Percentiles rank a stretch among this genome's conserved stretches.
phyloP scores from a whole-genome alignment of 441 rosid genomes.

The Croton setiger region DNA sequence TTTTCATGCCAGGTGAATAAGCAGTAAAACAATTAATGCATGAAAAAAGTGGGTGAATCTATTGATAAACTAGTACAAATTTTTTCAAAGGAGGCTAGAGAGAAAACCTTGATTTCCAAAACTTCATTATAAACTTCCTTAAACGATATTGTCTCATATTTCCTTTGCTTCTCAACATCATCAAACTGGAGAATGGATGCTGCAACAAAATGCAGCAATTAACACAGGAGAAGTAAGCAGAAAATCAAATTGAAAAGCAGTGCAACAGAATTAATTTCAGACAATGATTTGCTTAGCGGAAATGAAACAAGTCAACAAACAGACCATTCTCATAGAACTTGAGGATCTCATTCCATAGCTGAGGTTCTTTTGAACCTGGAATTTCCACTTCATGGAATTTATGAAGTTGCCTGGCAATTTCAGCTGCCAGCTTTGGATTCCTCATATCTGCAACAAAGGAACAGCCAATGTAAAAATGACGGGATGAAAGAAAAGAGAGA shows the following conservation, averaged over 20 bases:
- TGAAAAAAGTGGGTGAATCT: too few species aligned
- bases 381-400: slow-evolving; percentile 81
- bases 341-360: slow-evolving; percentile 79
- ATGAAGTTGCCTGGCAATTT: slow-evolving; percentile 78
- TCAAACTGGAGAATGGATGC: slow-evolving; percentile 75
- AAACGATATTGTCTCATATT: slow-evolving; percentile 64
- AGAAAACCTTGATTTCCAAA: slow-evolving; percentile 67
- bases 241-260: slow-evolving; percentile 1
- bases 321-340: slow-evolving; percentile 85
- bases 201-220: slow-evolving; percentile 32
- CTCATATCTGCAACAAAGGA: slow-evolving; percentile 59
- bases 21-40: neutral
- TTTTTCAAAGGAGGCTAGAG: neutral
- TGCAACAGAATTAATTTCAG: neutral
- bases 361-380: slow-evolving; percentile 93
- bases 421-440: slow-evolving; percentile 70
- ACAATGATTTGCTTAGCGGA: neutral
- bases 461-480: neutral
- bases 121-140: slow-evolving; percentile 65
- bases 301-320: slow-evolving; percentile 9
- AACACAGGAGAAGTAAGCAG: slow-evolving; percentile 14
- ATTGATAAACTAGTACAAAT: too few species aligned
- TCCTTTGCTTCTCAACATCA: slow-evolving; percentile 62
- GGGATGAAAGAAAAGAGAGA: neutral
- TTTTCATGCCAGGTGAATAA: neutral